Evolutionary conservation across 805 yeast genomes (phyloP), one percentile per base, ranked within the genome.

Genomic region (Komagataella populi): DNA sequence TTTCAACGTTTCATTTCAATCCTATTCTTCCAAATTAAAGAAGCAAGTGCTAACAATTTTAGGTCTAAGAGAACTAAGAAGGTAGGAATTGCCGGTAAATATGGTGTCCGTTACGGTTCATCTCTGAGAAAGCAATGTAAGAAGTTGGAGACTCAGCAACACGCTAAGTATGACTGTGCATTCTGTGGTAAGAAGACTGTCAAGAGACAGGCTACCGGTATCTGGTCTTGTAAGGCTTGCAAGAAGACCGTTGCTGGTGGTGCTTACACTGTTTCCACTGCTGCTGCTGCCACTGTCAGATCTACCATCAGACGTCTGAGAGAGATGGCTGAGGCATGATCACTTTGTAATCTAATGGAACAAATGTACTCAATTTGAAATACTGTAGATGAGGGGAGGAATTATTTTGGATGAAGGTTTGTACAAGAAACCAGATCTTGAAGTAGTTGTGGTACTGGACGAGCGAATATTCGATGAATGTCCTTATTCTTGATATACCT

Each of bases 71-170:
- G 99, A 87, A 93, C 99, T 68, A 93, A 93, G 95, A 93, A 93
- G 88, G 99, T 93, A 75, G 99, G 99, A 78, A 93, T 93, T 83
- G 93, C 99, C 76, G 99, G 99, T 84, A 95, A 95, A 83, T 93
- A 88, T 84, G 99, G 99, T 88, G 97, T 93, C 80, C 90, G 99
- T 84, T 93, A 93, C 83, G 96, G 99, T 90, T 91, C 99, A 69
- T 95, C 99, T 62, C 82, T 93, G 77, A 91, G 99, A 86, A 88
- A 98, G 80, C 97, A 89, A 79, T 87, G 96, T 83, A 90, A 90
- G 85, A 93, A 93, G 83, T 81, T 93, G 77, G 99, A 95, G 81
- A 84, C 88, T 70, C 97, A 89, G 78, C 97, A 90, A 76, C 99
- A 91, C 78, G 86, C 99, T 68, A 87, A 87, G 73, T 93, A 95